Evolutionary conservation across 2,329 filamentous ascomycete genomes (phyloP).

Genomic region (Fusarium veterinarium): DNA sequence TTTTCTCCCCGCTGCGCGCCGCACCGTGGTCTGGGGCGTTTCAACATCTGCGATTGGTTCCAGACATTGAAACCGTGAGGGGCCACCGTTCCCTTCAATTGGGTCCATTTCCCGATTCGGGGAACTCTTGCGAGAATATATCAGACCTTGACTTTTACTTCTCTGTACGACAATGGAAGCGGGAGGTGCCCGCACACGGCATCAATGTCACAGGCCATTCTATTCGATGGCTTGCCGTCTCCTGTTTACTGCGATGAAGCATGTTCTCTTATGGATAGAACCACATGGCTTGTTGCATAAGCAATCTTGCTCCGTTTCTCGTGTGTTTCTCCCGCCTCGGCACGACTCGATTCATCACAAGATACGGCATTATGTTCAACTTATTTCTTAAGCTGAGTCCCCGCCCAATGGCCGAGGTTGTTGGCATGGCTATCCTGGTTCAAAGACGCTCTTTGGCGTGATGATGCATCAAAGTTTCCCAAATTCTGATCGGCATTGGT

Average conservation of each 20-base stretch:
- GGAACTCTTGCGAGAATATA: constrained; percentile 49
- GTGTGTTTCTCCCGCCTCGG: constrained; percentile 1
- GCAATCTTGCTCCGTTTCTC: background rate
- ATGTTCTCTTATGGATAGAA: constrained; percentile 1
- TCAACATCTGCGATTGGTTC: constrained; percentile 40
- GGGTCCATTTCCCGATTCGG: constrained; percentile 44
- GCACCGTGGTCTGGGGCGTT: constrained; percentile 27
- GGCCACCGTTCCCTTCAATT: constrained; percentile 33
- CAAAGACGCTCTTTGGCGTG: background rate
- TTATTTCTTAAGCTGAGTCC: constrained; percentile 25
- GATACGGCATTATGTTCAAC: constrained; percentile 14
- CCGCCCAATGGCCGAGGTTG: constrained; percentile 1
- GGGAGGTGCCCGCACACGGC: constrained; percentile 18
- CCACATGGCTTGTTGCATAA: constrained; percentile 2
- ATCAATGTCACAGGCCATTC: constrained; percentile 12
- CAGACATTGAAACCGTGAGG: constrained; percentile 34
- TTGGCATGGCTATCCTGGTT: constrained; percentile 8
- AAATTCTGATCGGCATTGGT: background rate
- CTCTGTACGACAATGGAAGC: constrained; percentile 6
- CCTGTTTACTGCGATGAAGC: background rate
- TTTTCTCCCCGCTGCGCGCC: constrained; percentile 22
- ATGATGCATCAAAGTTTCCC: background rate
- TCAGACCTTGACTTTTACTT: constrained; percentile 15
- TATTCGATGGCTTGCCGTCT: background rate
- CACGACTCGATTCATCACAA: background rate